Evolutionary conservation across 306 rosid species (phyloP).

Genomic region (Malus sylvestris): DNA sequence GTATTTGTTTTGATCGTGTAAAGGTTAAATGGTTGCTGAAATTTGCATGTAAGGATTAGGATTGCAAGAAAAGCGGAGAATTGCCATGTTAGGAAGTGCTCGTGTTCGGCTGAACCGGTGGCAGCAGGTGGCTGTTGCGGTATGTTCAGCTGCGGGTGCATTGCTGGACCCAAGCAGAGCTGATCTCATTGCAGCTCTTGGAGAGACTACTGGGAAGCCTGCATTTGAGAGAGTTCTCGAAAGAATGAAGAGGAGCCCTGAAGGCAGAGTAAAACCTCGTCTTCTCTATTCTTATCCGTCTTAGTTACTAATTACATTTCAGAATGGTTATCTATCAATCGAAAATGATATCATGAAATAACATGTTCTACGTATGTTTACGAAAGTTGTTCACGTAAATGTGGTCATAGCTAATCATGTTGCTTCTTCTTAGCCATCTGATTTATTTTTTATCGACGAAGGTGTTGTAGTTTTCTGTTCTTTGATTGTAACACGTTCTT

Average conservation of each 20-base stretch:
- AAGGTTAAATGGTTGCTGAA: neutral
- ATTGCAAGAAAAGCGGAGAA: slow-evolving; percentile 5
- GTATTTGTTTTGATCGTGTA: neutral
- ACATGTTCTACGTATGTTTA: neutral
- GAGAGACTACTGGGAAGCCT: slow-evolving; percentile 89
- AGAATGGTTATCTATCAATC: neutral
- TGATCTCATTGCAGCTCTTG: slow-evolving; percentile 88
- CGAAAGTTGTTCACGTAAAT: no score
- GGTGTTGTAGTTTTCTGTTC: neutral
- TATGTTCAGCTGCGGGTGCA: slow-evolving; percentile 95
- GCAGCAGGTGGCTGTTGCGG: slow-evolving; percentile 87
- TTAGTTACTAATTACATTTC: neutral
- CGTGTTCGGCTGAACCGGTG: slow-evolving; percentile 57
- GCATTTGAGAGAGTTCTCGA: slow-evolving; percentile 79
- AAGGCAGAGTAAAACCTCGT: slow-evolving; percentile 58
- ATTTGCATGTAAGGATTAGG: neutral
- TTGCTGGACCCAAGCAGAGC: slow-evolving; percentile 90
- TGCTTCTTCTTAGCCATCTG: neutral
- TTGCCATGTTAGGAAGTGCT: slow-evolving; percentile 46
- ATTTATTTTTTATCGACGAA: neutral
- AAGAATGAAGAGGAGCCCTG: slow-evolving; percentile 65
- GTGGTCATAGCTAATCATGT: neutral
- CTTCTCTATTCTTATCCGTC: neutral
- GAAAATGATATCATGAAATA: neutral
- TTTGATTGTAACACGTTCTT: neutral